Evolutionary conservation across 2,329 filamentous ascomycete genomes (phyloP).

Genomic region (Cryphonectria radicalis): DNA sequence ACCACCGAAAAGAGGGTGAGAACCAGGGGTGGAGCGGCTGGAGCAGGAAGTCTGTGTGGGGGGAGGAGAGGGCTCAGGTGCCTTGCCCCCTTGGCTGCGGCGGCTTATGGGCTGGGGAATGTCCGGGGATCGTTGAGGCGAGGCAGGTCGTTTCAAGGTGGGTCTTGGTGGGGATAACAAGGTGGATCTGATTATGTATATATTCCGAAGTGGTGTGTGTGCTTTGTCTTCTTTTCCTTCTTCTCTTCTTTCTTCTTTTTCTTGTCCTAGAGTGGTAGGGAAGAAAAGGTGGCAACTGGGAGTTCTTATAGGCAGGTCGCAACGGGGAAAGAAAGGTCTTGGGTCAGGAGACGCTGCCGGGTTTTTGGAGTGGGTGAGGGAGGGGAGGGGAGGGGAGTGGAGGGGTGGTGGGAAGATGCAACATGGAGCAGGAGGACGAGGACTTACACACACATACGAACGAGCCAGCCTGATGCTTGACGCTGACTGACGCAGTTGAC

Average conservation of each 20-base stretch:
- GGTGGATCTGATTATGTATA: not conserved
- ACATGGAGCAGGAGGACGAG: not conserved
- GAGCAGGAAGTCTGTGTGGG: not conserved
- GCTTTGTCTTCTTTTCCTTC: not conserved
- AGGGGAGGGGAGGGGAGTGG: no score
- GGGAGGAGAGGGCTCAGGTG: not conserved
- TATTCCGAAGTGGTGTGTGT: not conserved
- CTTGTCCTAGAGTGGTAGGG: not conserved
- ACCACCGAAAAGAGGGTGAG: no score
- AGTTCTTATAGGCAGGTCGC: not conserved
- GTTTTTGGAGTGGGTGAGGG: no score
- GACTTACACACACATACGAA: not conserved
- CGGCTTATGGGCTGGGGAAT: conserved; percentile 27
- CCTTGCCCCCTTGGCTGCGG: not conserved
- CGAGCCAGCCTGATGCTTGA: not conserved
- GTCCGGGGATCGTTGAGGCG: conserved; percentile 18
- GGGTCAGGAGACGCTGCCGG: not conserved
- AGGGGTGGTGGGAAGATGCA: not conserved
- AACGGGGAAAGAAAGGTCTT: not conserved
- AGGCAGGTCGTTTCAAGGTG: conserved; percentile 4
- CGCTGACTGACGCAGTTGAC: not conserved
- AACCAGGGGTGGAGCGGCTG: not conserved
- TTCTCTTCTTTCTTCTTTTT: not conserved
- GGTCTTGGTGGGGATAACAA: not conserved
- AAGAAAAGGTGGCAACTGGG: not conserved